Evolutionary conservation across 352 stramenopile genomes (phyloP).

Genomic region (Phytophthora uliginosa): DNA sequence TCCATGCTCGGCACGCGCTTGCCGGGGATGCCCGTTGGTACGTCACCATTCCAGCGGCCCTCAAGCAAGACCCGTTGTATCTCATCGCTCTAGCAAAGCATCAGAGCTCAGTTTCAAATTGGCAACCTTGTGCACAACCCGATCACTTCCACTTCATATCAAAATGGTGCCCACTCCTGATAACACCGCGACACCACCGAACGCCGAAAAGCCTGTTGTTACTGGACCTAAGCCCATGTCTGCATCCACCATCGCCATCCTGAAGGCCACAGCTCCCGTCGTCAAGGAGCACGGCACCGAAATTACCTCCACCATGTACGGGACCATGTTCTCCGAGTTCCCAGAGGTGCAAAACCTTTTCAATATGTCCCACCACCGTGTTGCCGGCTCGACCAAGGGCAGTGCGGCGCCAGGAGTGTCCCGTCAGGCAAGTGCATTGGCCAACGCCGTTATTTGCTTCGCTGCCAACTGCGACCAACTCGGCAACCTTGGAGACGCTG

Average conservation of each 20-base stretch:
- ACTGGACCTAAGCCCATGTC: conserved; percentile 42
- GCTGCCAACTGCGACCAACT: conserved; percentile 76
- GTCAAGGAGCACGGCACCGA: conserved; percentile 66
- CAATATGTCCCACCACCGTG: conserved; percentile 76
- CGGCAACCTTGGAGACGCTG: conserved; percentile 50
- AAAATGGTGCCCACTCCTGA: conserved; percentile 24
- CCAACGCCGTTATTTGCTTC: conserved; percentile 69
- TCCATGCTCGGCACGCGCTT: not conserved
- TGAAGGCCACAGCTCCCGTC: conserved; percentile 74
- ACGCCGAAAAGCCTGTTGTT: not conserved
- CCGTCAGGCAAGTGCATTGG: conserved; percentile 58
- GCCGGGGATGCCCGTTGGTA: not conserved
- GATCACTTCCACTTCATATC: not conserved
- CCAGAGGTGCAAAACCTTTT: conserved; percentile 75
- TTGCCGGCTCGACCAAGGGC: conserved; percentile 45
- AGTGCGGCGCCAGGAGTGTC: conserved; percentile 32
- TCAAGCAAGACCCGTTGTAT: not conserved
- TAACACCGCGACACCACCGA: conserved; percentile 8
- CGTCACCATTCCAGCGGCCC: not conserved
- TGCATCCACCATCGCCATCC: conserved; percentile 55
- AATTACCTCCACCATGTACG: conserved; percentile 81
- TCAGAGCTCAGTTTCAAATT: not conserved
- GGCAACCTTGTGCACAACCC: not conserved
- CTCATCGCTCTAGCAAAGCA: not conserved
- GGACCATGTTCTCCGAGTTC: conserved; percentile 71